Conservation (phyloP, 2,329 filamentous ascomycete species). For the Diaporthe nobilis region DNA sequence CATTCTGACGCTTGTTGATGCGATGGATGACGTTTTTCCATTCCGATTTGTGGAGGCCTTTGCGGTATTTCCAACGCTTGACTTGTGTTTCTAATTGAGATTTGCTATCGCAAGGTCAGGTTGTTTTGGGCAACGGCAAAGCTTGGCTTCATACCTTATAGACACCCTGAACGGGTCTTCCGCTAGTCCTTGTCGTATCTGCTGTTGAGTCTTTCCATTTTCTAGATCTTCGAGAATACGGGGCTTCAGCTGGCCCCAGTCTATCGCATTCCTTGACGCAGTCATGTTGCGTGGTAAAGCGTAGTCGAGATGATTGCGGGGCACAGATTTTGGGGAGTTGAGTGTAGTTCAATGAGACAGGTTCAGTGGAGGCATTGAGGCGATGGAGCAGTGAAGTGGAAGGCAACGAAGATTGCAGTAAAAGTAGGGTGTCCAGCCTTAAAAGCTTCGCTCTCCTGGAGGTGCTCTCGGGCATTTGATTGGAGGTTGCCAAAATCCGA, state of each 20-base stretch:
- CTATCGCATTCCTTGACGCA: background rate
- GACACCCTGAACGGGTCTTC: background rate
- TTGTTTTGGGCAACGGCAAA: accelerated
- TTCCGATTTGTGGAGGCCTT: background rate
- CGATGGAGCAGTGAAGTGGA: background rate
- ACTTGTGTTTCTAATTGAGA: background rate
- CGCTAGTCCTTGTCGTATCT: background rate
- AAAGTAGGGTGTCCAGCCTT: background rate
- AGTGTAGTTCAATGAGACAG: background rate
- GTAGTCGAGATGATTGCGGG: background rate
- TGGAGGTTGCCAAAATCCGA: background rate
- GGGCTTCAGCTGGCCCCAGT: background rate
- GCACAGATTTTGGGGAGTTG: background rate
- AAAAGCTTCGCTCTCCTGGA: background rate
- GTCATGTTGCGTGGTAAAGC: background rate
- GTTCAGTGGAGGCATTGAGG: background rate
- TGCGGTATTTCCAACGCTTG: background rate
- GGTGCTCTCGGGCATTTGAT: background rate
- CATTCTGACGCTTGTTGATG: background rate
- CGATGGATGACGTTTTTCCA: background rate
- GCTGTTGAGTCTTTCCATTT: background rate
- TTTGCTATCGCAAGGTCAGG: background rate
- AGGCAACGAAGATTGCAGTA: background rate
- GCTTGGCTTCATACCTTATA: background rate
- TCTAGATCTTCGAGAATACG: background rate